phyloP scores from a whole-genome alignment of 371 early-diverging fungal genomes.

The Mortierella sp. region DNA sequence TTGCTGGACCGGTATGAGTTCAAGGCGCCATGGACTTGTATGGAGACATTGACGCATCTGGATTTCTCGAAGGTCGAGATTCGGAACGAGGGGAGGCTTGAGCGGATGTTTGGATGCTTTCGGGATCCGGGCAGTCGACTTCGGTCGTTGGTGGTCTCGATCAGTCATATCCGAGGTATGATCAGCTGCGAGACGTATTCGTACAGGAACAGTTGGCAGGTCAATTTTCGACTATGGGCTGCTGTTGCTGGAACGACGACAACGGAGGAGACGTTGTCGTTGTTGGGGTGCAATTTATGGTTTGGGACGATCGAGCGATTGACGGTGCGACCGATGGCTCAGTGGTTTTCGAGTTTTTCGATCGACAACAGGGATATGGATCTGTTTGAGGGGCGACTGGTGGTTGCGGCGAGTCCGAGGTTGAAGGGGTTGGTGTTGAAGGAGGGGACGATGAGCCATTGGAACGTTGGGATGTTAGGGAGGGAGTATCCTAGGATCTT shows the following conservation, averaged over 20 bases:
- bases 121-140: not conserved
- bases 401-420: not conserved
- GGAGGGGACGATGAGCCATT: too few relatives aligned
- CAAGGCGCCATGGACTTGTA: not conserved
- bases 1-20: not conserved
- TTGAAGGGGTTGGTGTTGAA: not conserved
- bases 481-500: too few relatives aligned
- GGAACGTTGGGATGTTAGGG: not conserved
- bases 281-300: not conserved
- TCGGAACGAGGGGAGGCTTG: not conserved
- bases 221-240: not conserved
- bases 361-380: not conserved
- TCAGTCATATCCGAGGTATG: not conserved
- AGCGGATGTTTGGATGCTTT: not conserved
- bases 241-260: too few relatives aligned
- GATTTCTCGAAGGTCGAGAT: not conserved
- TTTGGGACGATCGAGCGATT: not conserved
- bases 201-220: too few relatives aligned
- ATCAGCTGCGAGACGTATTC: not conserved
- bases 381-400: not conserved
- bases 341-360: not conserved
- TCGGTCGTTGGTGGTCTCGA: not conserved
- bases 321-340: not conserved
- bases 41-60: not conserved
- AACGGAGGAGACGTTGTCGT: too few relatives aligned